Percentiles rank a stretch among this genome's conserved stretches.
These are phyloP conservation scores for Zygoascus flipseniorum DNA, from an alignment of 805 yeast species.

Conservation along the genomic window DNA sequence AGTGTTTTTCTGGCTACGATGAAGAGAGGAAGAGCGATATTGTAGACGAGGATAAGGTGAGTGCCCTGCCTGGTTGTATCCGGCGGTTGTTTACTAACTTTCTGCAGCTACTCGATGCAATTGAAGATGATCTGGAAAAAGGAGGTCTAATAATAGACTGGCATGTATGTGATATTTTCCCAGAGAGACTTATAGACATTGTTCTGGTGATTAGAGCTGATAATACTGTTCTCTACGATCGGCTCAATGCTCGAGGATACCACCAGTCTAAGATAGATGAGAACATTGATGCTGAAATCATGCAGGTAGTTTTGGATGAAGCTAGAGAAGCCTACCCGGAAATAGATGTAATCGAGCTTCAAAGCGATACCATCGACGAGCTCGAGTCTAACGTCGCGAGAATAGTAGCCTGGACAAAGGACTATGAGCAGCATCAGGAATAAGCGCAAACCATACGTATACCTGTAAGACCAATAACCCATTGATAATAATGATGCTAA, in stretches of 20 bases:
- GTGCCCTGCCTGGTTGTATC: background rate
- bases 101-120: constrained; percentile 50
- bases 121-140: constrained; percentile 66
- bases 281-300: constrained; percentile 91
- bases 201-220: constrained; percentile 83
- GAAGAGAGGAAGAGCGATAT: constrained; percentile 75
- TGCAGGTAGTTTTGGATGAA: constrained; percentile 83
- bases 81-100: no score
- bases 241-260: constrained; percentile 70
- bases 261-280: constrained; percentile 77
- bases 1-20: constrained; percentile 78
- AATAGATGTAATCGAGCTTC: constrained; percentile 73
- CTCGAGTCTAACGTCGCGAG: constrained; percentile 79
- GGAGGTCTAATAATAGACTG: constrained; percentile 95
- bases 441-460: background rate
- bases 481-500: background rate
- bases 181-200: constrained; percentile 84
- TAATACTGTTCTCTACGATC: constrained; percentile 60
- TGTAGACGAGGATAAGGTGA: constrained; percentile 77
- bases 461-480: background rate
- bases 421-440: constrained; percentile 54
- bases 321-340: constrained; percentile 76
- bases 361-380: constrained; percentile 63
- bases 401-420: constrained; percentile 60
- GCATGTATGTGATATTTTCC: constrained; percentile 96